Conservation (phyloP, 208 protist genomes). For the Leishmania martiniquensis region DNA sequence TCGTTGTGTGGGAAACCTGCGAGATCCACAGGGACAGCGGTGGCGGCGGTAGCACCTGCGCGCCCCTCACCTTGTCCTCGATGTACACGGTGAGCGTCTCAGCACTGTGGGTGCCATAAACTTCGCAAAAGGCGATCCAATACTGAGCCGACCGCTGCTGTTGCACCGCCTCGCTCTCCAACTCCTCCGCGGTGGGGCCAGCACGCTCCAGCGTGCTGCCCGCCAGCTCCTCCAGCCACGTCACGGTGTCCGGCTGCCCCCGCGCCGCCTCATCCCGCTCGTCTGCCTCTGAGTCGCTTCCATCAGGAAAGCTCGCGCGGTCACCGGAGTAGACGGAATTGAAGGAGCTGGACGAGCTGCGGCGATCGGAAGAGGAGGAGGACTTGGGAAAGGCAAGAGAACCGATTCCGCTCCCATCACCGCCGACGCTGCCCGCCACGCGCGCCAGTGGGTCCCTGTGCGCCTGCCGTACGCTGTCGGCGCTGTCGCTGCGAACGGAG, state of each 20-base stretch:
- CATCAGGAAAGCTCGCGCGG: constrained; percentile 36
- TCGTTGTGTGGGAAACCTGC: constrained; percentile 43
- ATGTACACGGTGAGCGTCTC: constrained; percentile 58
- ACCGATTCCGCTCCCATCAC: background rate
- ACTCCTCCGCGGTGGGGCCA: constrained; percentile 26
- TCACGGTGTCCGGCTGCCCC: constrained; percentile 32
- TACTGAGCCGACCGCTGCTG: constrained; percentile 57
- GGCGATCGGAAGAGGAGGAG: constrained; percentile 9
- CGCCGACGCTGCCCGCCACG: background rate
- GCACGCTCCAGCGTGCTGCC: constrained; percentile 11
- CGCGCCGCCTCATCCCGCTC: constrained; percentile 1
- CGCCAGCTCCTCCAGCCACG: constrained; percentile 36
- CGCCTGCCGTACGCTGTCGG: background rate
- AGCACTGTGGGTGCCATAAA: constrained; percentile 71
- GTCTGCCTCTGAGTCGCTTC: constrained; percentile 1
- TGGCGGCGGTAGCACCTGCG: constrained; percentile 54
- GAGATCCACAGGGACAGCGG: constrained; percentile 53
- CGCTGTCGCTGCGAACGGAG: background rate
- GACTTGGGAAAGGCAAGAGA: background rate
- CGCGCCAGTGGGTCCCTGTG: background rate
- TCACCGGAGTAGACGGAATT: constrained; percentile 51
- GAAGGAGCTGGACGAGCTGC: constrained; percentile 32
- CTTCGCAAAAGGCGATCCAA: constrained; percentile 76
- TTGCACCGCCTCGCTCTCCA: constrained; percentile 41
- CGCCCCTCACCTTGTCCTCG: constrained; percentile 46